phyloP scores from a whole-genome alignment of 2,329 filamentous ascomycete genomes.

The Xylaria sp. region DNA sequence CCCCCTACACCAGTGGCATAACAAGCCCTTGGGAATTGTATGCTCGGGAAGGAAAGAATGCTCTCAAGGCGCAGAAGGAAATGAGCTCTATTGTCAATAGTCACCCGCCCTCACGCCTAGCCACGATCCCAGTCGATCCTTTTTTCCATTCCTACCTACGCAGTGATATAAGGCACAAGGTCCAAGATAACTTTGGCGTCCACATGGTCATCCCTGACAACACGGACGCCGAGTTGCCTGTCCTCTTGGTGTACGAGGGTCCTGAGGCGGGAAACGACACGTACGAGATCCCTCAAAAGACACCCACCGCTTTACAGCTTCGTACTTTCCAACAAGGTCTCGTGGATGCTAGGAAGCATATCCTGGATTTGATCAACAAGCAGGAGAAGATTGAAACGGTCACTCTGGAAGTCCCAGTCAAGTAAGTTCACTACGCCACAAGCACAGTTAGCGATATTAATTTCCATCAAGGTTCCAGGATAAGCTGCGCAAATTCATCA shows the following conservation, averaged over 20 bases:
- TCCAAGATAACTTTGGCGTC: slow-evolving; percentile 74
- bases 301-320: slow-evolving; percentile 57
- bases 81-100: slow-evolving; percentile 75
- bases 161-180: slow-evolving; percentile 64
- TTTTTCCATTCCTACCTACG: slow-evolving; percentile 80
- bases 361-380: slow-evolving; percentile 62
- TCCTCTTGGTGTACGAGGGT: slow-evolving; percentile 79
- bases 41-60: slow-evolving; percentile 83
- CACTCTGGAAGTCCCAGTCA: slow-evolving; percentile 63
- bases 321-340: slow-evolving; percentile 61
- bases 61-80: slow-evolving; percentile 74
- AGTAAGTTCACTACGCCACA: slow-evolving; percentile 46
- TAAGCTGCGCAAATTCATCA: slow-evolving; percentile 67
- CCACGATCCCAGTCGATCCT: slow-evolving; percentile 70
- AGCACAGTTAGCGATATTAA: slow-evolving; percentile 35
- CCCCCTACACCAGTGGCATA: slow-evolving; percentile 71
- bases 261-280: slow-evolving; percentile 52
- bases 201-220: slow-evolving; percentile 73
- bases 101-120: slow-evolving; percentile 75
- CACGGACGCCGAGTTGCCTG: slow-evolving; percentile 61
- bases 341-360: slow-evolving; percentile 61
- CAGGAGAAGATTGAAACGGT: slow-evolving; percentile 60
- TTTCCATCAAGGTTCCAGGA: slow-evolving; percentile 60
- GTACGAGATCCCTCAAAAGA: slow-evolving; percentile 61
- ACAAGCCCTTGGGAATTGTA: slow-evolving; percentile 87